phyloP scores from a whole-genome alignment of 345 rosid genomes.

The Mangifera indica region DNA sequence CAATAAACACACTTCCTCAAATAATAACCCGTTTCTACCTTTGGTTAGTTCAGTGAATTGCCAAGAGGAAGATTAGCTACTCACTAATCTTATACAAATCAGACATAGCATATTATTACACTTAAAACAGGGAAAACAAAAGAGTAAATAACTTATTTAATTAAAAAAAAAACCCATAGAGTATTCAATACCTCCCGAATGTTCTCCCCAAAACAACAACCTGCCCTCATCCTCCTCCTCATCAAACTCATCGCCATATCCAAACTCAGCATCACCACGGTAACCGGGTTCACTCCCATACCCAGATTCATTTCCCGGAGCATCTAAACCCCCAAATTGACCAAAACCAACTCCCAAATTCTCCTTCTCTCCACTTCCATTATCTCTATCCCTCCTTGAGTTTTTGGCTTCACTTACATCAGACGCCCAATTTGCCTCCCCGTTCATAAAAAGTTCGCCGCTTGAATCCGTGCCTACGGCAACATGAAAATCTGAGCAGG shows the following conservation, averaged over 20 bases:
- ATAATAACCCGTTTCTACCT: neutral
- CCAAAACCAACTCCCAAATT: conserved; percentile 39
- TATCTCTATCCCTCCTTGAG: conserved; percentile 57
- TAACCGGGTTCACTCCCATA: conserved; percentile 98
- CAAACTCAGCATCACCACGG: conserved; percentile 94
- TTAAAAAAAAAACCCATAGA: neutral
- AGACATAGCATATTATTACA: neutral
- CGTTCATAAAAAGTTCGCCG: conserved; percentile 82
- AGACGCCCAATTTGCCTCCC: conserved; percentile 80
- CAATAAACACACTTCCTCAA: neutral
- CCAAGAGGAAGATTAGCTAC: neutral
- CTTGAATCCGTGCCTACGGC: conserved; percentile 94
- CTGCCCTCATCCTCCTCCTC: conserved; percentile 91
- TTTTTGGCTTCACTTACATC: conserved; percentile 83
- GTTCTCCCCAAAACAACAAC: conserved; percentile 77
- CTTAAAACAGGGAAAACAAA: neutral
- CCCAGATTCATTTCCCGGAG: conserved; percentile 77
- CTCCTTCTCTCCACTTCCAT: conserved; percentile 58
- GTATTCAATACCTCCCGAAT: conserved; percentile 48
- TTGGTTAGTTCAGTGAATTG: neutral
- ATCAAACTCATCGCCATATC: conserved; percentile 88
- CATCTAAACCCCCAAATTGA: conserved; percentile 54
- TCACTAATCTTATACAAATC: neutral
- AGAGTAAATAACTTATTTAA: neutral
- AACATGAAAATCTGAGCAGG: conserved; percentile 87